Base-by-base conservation (phyloP, 306 rosid genomes). In the Herpetospermum pedunculosum region DNA sequence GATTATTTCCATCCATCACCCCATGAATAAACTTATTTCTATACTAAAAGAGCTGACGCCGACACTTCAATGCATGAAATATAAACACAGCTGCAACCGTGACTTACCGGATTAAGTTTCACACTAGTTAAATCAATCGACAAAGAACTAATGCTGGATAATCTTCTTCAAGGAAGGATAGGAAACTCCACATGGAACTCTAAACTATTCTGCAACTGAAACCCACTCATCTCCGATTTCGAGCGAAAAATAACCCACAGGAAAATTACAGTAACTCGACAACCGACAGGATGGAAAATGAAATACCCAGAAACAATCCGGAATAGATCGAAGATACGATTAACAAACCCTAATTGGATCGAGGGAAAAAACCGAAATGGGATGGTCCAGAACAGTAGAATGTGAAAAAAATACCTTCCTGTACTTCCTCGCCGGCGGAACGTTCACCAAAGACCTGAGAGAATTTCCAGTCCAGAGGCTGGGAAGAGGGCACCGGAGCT, bases 371-470 rank as follows among this genome's bases (percentile, higher is more conserved):
- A 19, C 67, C 50, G 4, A 3, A 28, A 41, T 32, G 71, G 38
- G 15, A 40, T n/a, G 50, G 14, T 55, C 48, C 54, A 41, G 47
- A 57, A 64, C 21, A 69, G 62, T 52, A 62, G 14, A 63, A 25
- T 40, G 30, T 4, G 9, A 16, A 12, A 73, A 74, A 75, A 57
- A 50, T 81, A 95, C 99, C 99, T 95, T 95, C 99, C 85, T 95
- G 99, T 63, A 95, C 99, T 82, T 95, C 99, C 76, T 95, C 99
- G 26, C 99, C 99, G 57, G 92, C 99, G 49, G 97, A 73, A 29
- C 99, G 96, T 82, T 95, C 99, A 18, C 99, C 99, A 60, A 95
- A 95, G 13, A 95, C 99, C 88, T 95, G 99, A 12, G 99, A 91
- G 86, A 95, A 95, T 87, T 91, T 95, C 99, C 99, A 95, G 71